Base-by-base conservation (phyloP, 73 alveolate species). In the Paramecium sonneborni region DNA sequence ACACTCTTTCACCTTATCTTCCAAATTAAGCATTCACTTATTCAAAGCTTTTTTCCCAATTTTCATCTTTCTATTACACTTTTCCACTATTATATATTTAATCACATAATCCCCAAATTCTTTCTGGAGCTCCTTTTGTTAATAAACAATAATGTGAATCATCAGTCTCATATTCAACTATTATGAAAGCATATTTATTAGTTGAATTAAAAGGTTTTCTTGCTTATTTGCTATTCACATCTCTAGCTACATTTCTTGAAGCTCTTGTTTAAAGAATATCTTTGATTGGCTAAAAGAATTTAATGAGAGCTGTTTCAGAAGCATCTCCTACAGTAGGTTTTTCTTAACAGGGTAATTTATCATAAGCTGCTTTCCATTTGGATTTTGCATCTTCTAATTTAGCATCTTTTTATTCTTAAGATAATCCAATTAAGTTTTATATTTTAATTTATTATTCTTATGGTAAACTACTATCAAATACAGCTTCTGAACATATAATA, bases 41-140 rank as follows among this genome's bases (percentile, higher is more conserved):
- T 10, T 88, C 84, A 38, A 95, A 95, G 1, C 69, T 38, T 34
- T 94, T 46, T 43, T 76, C 90, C 92, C 95, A 93, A 10, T 70
- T 48, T 6, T 93, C 96, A 57, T 86, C 86, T 11, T 76, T 93
- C 5, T 12, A 30, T 21, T 38, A 52, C 4, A 44, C 26, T 30
- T 86, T 11, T 23, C 84, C 88, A 30, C 57, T 82, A 70, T 39
- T 48, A 38, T 69, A 88, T 5, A 88, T 46, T 11, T 32, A 18
- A 6, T 76, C 76, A 32, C 94, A 88, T 15, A 88, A 44, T 26
- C 62, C 74, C 94, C 94, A 94, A 26, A 97, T 96, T 92, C 98
- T 93, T 74, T 96, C 99, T 0, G 99, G 99, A 48, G 98, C 99
- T 11, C 99, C 99, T 79, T 97, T 97, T 95, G 97, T 93, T 56